Base-by-base conservation (phyloP, 495 filamentous ascomycete species). In the Mytilinidion resinicola region DNA sequence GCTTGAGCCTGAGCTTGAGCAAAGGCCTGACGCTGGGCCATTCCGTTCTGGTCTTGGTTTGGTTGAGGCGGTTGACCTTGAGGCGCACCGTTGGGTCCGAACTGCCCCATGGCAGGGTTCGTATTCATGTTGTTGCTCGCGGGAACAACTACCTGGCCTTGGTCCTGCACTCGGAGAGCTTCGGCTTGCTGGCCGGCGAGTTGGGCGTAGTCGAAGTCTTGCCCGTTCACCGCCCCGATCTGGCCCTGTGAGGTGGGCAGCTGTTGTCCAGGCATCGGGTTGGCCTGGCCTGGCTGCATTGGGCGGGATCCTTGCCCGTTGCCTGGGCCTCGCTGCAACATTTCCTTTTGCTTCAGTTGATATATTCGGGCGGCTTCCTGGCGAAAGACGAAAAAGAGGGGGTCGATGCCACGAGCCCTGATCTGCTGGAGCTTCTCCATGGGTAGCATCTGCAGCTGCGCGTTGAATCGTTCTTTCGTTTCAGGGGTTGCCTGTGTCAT, bases 81-180 rank as follows among this genome's bases (percentile, higher is more conserved):
- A 71, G 71, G 53, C 34, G 60, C 57, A 68, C 73, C 51, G 73
- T 74, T 35, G 63, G 62, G 55, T 66, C 17, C 62, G 65, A 48
- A 76, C 66, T 74, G 70, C 43, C 74, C 76, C 2, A 71, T 66
- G 25, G 64, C 65, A 51, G 75, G 75, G 43, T 76, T 74, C 56
- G 76, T 74, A 51, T 76, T 70, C 20, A 75, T 21, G 71, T 80
- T 69, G 75, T 76, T 76, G 62, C 82, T 87, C 15, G 83, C 84
- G 9, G 84, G 84, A 10, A 87, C 84, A 20, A 87, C 84, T 44
- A 81, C 69, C 59, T 85, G 82, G 21, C 84, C 84, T 48, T 80
- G 79, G 69, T 85, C 81, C 67, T 84, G 81, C n/a, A 77, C 78
- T 21, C 82, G 81, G 51, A 82, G 64, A 12, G 80, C 84, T 62